phyloP scores from a whole-genome alignment of 306 rosid species.

The Rubus idaeus region DNA sequence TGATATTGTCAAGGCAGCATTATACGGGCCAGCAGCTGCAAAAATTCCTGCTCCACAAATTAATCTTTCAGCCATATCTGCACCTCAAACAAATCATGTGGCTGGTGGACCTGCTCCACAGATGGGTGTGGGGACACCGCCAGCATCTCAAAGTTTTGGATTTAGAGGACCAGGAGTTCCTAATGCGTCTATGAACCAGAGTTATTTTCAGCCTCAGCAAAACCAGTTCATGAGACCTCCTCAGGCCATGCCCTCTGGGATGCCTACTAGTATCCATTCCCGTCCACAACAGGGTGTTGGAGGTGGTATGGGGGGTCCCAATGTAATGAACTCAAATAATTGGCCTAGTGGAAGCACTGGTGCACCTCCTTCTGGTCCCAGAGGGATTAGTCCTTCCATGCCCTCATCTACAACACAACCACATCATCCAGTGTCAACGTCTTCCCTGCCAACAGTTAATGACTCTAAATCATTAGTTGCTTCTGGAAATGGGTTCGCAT shows the following conservation, averaged over 20 bases:
- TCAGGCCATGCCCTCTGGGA: constrained; percentile 30
- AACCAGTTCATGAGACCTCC: constrained; percentile 59
- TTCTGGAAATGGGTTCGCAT: constrained; percentile 77
- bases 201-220: constrained; percentile 56
- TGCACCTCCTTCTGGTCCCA: constrained; percentile 51
- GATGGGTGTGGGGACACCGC: constrained; percentile 49
- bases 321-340: constrained; percentile 50
- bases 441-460: constrained; percentile 49
- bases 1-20: constrained; percentile 85
- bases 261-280: constrained; percentile 43
- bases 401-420: constrained; percentile 38
- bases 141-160: constrained; percentile 58
- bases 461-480: constrained; percentile 46
- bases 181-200: constrained; percentile 50
- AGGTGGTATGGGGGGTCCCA: constrained; percentile 40
- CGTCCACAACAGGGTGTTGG: constrained; percentile 56
- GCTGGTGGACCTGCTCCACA: constrained; percentile 48
- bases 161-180: constrained; percentile 68
- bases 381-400: constrained; percentile 53
- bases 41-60: constrained; percentile 89
- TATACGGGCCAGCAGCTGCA: constrained; percentile 86
- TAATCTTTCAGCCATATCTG: constrained; percentile 52
- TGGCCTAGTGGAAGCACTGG: constrained; percentile 67
- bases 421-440: constrained; percentile 42
- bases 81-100: constrained; percentile 41